Base-by-base conservation (phyloP, 2,329 filamentous ascomycete genomes). In the Tolypocladium nubicola region DNA sequence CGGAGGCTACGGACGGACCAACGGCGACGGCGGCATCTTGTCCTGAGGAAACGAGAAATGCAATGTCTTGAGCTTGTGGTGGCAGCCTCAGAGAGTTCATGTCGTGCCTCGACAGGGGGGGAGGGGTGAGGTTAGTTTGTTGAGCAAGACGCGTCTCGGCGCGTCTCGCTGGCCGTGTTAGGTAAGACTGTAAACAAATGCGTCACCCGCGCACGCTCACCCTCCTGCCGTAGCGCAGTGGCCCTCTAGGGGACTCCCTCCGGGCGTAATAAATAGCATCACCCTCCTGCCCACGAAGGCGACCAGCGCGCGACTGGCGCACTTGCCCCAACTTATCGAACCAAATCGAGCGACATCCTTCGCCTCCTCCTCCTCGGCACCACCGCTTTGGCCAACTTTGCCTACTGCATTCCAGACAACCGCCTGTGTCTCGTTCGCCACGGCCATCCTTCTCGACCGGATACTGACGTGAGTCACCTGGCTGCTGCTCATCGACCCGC, bases 151-250 rank as follows among this genome's bases (percentile, higher is more conserved):
- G 70, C 70, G 70, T 67, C 64, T 60, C 49, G 55, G 60, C 69
- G 70, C 66, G 70, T 62, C 50, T 49, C 61, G 61, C 69, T 70
- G 70, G 57, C 61, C 64, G 23, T 1, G 60, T 61, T 38, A 52
- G 63, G 70, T 59, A 71, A 66, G 23, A 58, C 53, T 62, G 68
- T 72, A 72, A 72, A 72, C 70, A 72, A 71, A 71, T 70, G 69
- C 68, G 67, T 69, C 67, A 70, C 65, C 65, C 61, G 57, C 61
- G 54, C 61, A 55, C 57, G 53, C 56, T 53, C 59, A 57, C 58
- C 58, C 56, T 53, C 61, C 56, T 53, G 58, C 56, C 53, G n/a
- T n/a, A n/a, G n/a, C n/a, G n/a, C n/a, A n/a, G n/a, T n/a, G n/a
- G n/a, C n/a, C n/a, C n/a, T n/a, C n/a, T n/a, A n/a, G n/a, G n/a